Evolutionary conservation across 2,329 filamentous ascomycete species (phyloP).

Genomic region (Pestalotiopsis sp.): DNA sequence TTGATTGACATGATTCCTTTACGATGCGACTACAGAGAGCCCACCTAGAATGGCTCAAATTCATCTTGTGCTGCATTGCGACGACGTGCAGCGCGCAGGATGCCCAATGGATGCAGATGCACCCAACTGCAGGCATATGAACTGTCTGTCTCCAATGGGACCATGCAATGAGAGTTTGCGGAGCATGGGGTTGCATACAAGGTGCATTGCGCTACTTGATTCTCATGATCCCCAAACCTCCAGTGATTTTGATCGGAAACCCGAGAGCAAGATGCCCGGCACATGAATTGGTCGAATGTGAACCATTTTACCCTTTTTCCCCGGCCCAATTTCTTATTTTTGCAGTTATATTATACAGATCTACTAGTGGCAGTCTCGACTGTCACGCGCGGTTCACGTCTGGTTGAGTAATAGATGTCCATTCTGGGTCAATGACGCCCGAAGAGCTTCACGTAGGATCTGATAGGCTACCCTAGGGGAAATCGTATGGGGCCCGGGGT

Average conservation of each 20-base stretch:
- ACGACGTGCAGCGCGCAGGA: neutral
- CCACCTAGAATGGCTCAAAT: neutral
- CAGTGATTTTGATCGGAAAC: neutral
- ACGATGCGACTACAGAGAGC: neutral
- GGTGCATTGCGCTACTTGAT: slow-evolving; percentile 9
- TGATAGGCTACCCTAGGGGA: neutral
- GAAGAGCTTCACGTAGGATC: neutral
- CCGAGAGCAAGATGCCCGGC: neutral
- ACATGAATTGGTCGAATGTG: neutral
- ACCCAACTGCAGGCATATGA: slow-evolving; percentile 9
- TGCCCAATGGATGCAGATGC: slow-evolving; percentile 7
- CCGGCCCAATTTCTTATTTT: neutral
- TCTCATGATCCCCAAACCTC: neutral
- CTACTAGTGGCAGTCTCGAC: neutral
- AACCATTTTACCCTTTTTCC: no score
- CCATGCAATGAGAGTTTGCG: neutral
- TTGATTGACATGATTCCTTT: neutral
- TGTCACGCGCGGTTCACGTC: neutral
- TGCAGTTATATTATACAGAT: neutral
- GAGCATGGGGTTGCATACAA: slow-evolving; percentile 2
- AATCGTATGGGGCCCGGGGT: neutral
- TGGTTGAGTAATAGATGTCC: neutral
- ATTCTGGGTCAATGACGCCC: neutral
- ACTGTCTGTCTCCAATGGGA: slow-evolving; percentile 2
- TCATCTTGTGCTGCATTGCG: slow-evolving; percentile 7